Evolutionary conservation across 139 green algal genomes (phyloP).

Genomic region (Chlorella ohadii): DNA sequence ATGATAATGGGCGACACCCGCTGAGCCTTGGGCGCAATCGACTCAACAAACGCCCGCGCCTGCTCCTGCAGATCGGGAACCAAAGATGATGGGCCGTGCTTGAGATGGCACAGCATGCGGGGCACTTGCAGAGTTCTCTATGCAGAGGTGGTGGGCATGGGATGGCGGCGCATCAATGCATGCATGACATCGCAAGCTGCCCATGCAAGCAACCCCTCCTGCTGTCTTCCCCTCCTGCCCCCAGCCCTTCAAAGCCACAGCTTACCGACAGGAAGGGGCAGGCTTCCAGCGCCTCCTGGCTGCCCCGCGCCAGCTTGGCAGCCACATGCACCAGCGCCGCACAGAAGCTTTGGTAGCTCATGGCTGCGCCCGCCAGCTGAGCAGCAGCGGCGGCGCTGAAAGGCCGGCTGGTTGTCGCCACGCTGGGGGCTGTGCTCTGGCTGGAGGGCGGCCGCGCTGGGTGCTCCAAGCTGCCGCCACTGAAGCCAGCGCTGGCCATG

Average conservation of each 20-base stretch:
- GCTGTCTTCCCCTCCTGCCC: not conserved
- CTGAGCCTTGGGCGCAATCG: slow-evolving; percentile 12
- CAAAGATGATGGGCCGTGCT: too few species aligned
- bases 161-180: not conserved
- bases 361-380: slow-evolving; percentile 20
- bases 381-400: not conserved
- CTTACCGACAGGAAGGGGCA: slow-evolving; percentile 62
- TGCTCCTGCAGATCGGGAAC: slow-evolving; percentile 20
- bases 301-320: slow-evolving; percentile 33
- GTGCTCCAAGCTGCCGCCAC: not conserved
- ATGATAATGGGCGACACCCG: not conserved
- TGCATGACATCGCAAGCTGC: too few species aligned
- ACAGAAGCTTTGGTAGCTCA: slow-evolving; percentile 65
- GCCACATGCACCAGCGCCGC: slow-evolving; percentile 54
- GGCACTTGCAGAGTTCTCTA: not conserved
- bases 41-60: slow-evolving; percentile 8
- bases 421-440: not conserved
- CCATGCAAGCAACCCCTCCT: too few species aligned
- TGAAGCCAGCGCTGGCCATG: too few species aligned
- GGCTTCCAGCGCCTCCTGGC: slow-evolving; percentile 20
- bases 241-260: not conserved
- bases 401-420: not conserved
- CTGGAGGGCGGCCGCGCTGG: not conserved
- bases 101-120: not conserved
- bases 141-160: not conserved